These are phyloP conservation scores for Didymella lethalis DNA, from an alignment of 2,329 filamentous ascomycete species.

Conservation along the genomic window DNA sequence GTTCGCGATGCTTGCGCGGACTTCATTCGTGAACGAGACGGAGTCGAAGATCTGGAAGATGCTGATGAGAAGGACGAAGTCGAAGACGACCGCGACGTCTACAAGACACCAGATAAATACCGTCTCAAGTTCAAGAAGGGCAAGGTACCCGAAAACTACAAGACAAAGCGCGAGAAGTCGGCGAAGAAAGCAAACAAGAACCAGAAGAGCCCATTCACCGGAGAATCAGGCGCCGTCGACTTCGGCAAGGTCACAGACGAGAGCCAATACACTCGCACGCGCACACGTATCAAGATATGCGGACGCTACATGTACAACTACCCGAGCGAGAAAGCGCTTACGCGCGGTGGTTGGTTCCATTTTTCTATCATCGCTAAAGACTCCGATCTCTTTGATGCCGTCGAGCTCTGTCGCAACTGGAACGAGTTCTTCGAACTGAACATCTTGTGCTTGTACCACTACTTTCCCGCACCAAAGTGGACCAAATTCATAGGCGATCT, in stretches of 20 bases:
- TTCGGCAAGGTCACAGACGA: conserved; percentile 51
- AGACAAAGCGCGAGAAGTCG: conserved; percentile 47
- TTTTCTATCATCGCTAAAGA: conserved; percentile 61
- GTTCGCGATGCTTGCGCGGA: conserved; percentile 62
- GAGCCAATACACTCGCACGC: conserved; percentile 45
- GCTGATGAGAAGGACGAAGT: conserved; percentile 32
- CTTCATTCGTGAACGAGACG: conserved; percentile 53
- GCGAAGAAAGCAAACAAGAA: conserved; percentile 25
- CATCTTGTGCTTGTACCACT: conserved; percentile 55
- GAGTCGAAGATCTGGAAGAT: conserved; percentile 46
- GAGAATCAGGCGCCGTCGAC: conserved; percentile 39
- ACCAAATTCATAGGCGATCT: conserved; percentile 52
- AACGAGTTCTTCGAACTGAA: conserved; percentile 61
- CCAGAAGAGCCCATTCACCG: conserved; percentile 6
- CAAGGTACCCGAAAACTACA: conserved; percentile 30
- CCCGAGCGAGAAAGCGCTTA: conserved; percentile 58
- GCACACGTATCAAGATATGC: conserved; percentile 57
- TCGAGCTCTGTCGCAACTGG: conserved; percentile 60
- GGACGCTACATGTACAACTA: conserved; percentile 62
- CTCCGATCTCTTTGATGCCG: conserved; percentile 54
- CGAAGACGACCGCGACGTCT: conserved; percentile 17
- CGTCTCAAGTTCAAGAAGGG: conserved; percentile 15
- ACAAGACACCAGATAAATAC: conserved; percentile 21
- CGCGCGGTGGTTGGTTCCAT: conserved; percentile 59
- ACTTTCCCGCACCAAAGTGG: conserved; percentile 59